Evolutionary conservation across 2,329 filamentous ascomycete genomes (phyloP), one percentile per base, ranked within the genome.

Genomic region (Davidsoniella neocaledoniae): DNA sequence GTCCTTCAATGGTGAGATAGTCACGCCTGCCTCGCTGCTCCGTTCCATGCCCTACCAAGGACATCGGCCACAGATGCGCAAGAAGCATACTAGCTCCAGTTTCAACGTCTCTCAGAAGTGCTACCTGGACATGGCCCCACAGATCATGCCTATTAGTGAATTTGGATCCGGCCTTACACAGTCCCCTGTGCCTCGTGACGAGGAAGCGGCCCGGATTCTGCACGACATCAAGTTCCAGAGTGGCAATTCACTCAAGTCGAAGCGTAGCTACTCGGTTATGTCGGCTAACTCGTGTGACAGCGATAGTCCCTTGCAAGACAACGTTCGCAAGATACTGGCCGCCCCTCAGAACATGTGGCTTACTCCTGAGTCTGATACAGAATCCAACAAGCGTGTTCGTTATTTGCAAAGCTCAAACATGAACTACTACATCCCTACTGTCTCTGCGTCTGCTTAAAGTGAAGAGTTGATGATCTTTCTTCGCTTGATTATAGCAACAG

Each of bases 21-120:
- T 21, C 17, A 23, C 41, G 1, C 41, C 41, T 43, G 41, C 41
- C 19, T 17, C 19, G 41, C 14, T 43, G 19, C 56, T 77, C 73
- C 53, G 64, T 74, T 65, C 71, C 65, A 62, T 74, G 70, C 70
- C 76, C 75, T 75, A 76, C 63, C 64, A 67, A 66, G 73, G 72
- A 65, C 62, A 71, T 54, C 51, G 60, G 59, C 55, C 57, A 63
- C 43, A 29, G 25, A 33, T 29, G 19, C 43, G 36, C 16, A 70
- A 73, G 75, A 63, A 68, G 73, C 60, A 69, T 73, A 70, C 76
- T 74, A 76, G 76, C 76, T 71, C 77, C 70, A 68, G 73, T 67
- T 56, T 67, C 68, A 67, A 80, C 76, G 17, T n/a, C 26, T 17
- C 23, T 16, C 43, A 33, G 10, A 33, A 5, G 23, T 17, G 71